phyloP scores from a whole-genome alignment of 2,329 filamentous ascomycete genomes.

The Neopestalotiopsis clavispora region DNA sequence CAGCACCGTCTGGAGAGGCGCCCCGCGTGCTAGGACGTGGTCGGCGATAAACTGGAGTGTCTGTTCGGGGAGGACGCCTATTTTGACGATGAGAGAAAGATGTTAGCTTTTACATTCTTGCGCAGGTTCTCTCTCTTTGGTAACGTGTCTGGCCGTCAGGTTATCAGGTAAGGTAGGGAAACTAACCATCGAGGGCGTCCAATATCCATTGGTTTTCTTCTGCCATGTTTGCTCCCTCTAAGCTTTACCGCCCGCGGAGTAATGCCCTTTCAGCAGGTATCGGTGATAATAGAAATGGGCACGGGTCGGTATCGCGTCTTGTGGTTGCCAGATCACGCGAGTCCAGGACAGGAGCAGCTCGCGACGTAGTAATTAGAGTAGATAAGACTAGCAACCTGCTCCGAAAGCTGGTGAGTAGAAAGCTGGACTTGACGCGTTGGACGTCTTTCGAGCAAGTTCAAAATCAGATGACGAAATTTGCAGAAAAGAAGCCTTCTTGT shows the following conservation, averaged over 20 bases:
- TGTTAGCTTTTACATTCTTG: slow-evolving; percentile 14
- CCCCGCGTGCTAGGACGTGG: slow-evolving; percentile 51
- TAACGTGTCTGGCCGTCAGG: not conserved
- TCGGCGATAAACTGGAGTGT: slow-evolving; percentile 48
- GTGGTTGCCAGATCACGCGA: not conserved
- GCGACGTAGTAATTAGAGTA: not conserved
- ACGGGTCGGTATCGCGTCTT: not conserved
- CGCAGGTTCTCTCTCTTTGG: not conserved
- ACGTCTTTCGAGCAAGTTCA: not conserved
- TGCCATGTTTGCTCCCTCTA: not conserved
- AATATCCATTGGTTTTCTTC: slow-evolving; percentile 31
- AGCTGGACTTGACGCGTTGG: not conserved
- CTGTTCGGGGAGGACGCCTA: slow-evolving; percentile 50
- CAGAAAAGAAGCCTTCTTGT: not conserved
- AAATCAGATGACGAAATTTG: not conserved
- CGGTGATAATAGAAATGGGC: not conserved
- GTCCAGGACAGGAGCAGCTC: not conserved
- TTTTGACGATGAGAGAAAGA: not conserved
- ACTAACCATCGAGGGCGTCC: slow-evolving; percentile 34
- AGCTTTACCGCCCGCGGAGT: not conserved
- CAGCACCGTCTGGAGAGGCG: slow-evolving; percentile 48
- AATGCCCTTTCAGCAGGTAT: not conserved
- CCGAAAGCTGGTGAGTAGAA: too few relatives aligned
- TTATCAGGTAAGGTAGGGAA: not conserved
- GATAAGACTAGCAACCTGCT: not conserved